Base-by-base conservation (phyloP, 345 rosid genomes). In the Euphorbia tirucalli region DNA sequence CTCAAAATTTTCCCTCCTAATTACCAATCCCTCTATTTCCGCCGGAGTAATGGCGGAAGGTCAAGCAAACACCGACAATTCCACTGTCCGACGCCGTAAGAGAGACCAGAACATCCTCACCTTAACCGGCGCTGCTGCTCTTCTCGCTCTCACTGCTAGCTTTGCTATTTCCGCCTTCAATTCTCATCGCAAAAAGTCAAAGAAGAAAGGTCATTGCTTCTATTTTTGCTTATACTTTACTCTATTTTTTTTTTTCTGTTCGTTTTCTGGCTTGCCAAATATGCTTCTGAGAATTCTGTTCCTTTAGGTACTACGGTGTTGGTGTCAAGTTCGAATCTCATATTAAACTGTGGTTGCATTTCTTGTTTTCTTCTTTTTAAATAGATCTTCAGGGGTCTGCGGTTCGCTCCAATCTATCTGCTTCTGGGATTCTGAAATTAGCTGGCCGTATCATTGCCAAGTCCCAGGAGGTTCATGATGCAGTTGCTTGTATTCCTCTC, bases 81-180 rank as follows among this genome's bases (percentile, higher is more conserved):
- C 49, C 75, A 57, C 46, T 2, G 16, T 6, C 68, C 68, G 81
- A 44, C 83, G 70, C 75, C 85, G 78, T 83, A 85, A 77, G 81
- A 76, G 81, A 75, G 83, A 81, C 48, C 75, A 78, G 30, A 87
- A 69, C 74, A 59, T 84, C 35, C 57, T 92, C 16, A 87, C 90
- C 69, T 75, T 89, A 81, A 83, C 93, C 80, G 97, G 98, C 63
- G 87, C 87, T 46, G 89, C 96, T 31, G 96, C 95, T 66, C 71
- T 89, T 22, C 54, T 83, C 21, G 90, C 87, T 66, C 75, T 94
- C 72, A 88, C 96, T 68, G 87, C 76, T 56, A 75, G 75, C 84
- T 78, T 94, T 70, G 95, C 84, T 70, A 58, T 92, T 81, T 70
- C 87, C 85, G 89, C 89, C 86, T 73, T 85, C 85, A 85, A 75